phyloP scores from a whole-genome alignment of 257 asterid species.

The Jacaranda copaia region DNA sequence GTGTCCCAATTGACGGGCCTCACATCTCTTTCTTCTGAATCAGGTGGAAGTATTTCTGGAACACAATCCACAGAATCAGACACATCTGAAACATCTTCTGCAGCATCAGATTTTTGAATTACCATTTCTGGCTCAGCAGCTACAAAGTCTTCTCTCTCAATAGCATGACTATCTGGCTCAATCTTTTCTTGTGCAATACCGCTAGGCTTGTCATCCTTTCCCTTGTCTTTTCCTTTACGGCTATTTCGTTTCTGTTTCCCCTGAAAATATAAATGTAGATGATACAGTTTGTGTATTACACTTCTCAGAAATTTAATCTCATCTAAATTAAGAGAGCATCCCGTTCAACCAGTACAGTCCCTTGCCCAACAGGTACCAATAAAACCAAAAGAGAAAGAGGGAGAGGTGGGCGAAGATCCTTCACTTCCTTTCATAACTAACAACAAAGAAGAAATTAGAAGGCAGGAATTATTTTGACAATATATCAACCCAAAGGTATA shows the following conservation, averaged over 20 bases:
- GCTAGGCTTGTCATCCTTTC: constrained; percentile 60
- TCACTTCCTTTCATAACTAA: too few relatives aligned
- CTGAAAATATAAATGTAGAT: constrained; percentile 46
- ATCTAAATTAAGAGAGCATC: too few relatives aligned
- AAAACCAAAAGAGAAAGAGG: too few relatives aligned
- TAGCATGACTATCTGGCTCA: constrained; percentile 49
- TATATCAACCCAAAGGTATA: too few relatives aligned
- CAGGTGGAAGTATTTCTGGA: constrained; percentile 60
- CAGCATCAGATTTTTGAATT: constrained; percentile 54
- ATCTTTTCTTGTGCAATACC: constrained; percentile 46
- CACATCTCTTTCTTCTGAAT: constrained; percentile 68
- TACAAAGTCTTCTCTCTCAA: constrained; percentile 44
- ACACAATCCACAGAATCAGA: constrained; percentile 78
- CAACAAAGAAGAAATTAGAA: too few relatives aligned
- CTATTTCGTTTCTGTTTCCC: constrained; percentile 81
- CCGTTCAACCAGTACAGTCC: too few relatives aligned
- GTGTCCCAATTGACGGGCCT: constrained; percentile 64
- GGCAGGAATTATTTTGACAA: too few relatives aligned
- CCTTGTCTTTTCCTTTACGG: constrained; percentile 78
- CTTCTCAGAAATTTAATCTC: too few relatives aligned
- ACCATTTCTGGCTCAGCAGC: constrained; percentile 37
- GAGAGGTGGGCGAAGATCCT: too few relatives aligned
- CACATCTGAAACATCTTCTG: constrained; percentile 78
- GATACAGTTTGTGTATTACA: constrained; percentile 16
- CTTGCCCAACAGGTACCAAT: too few relatives aligned